phyloP scores from a whole-genome alignment of 768 basidiomycete genomes.

The Trametopsis cervina region DNA sequence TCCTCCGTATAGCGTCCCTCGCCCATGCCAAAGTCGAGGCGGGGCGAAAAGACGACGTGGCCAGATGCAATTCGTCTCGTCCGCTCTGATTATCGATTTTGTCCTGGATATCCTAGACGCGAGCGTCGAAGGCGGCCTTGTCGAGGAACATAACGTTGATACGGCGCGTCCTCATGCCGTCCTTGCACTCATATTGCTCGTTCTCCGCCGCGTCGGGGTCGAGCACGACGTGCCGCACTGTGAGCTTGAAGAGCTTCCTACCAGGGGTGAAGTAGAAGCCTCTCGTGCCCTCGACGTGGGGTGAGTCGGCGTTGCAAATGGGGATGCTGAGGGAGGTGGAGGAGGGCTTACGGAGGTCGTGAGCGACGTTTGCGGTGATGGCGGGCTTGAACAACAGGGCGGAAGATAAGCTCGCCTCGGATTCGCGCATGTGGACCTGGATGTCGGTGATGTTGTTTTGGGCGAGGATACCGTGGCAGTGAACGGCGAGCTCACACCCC shows the following conservation, averaged over 20 bases:
- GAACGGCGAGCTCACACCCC: conserved; percentile 12
- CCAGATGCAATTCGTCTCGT: conserved; percentile 16
- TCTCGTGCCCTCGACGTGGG: conserved; percentile 17
- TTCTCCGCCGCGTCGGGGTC: conserved; percentile 4
- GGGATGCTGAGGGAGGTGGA: conserved; percentile 22
- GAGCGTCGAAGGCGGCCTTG: conserved; percentile 12
- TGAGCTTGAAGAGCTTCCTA: conserved; percentile 17
- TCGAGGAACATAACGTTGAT: conserved; percentile 17
- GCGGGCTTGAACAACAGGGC: conserved; percentile 16
- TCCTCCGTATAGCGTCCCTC: conserved; percentile 4
- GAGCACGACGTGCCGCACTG: conserved; percentile 18
- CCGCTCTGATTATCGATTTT: conserved; percentile 1
- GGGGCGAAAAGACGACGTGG: conserved; percentile 20
- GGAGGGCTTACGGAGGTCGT: conserved; percentile 19
- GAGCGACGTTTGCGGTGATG: conserved; percentile 14
- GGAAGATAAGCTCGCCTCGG: conserved; percentile 12
- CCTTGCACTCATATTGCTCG: conserved; percentile 1
- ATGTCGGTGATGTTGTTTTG: conserved; percentile 13
- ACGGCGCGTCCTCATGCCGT: conserved; percentile 8
- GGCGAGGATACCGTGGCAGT: conserved; percentile 13
- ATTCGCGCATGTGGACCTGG: conserved; percentile 17
- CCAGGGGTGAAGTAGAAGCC: conserved; percentile 17
- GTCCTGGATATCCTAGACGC: conserved; percentile 7
- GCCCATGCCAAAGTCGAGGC: conserved; percentile 8
- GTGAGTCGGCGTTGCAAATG: conserved; percentile 14